Evolutionary conservation across 2,329 filamentous ascomycete genomes (phyloP).

Genomic region (Penicillium sp.): DNA sequence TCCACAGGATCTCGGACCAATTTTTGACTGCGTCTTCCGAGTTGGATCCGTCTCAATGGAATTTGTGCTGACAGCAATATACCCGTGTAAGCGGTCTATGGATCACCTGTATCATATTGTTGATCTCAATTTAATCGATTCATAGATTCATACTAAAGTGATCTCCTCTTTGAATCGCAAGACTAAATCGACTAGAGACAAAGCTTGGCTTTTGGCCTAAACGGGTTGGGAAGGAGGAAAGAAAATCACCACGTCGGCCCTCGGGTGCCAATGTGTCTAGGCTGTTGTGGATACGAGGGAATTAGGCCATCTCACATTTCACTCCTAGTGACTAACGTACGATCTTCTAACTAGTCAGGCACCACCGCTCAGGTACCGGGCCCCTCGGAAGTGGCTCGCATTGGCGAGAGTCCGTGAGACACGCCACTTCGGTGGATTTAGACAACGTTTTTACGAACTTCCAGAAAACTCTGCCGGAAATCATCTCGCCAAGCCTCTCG

Average conservation of each 20-base stretch:
- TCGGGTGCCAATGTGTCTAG: not conserved
- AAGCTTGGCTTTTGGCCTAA: constrained; percentile 1
- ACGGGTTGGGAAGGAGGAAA: constrained; percentile 2
- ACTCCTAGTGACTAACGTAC: too few relatives aligned
- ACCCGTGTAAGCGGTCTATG: not conserved
- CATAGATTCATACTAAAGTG: not conserved
- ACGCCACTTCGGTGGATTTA: constrained; percentile 4
- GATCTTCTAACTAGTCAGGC: too few relatives aligned
- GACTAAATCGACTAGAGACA: not conserved
- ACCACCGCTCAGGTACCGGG: not conserved
- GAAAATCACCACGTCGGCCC: constrained; percentile 4
- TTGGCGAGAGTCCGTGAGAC: not conserved
- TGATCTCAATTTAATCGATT: too few relatives aligned
- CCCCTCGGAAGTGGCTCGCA: not conserved
- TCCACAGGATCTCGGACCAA: not conserved
- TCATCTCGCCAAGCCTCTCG: not conserved
- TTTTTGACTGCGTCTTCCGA: not conserved
- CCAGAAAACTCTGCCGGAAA: constrained; percentile 4
- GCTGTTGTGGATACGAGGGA: constrained; percentile 3
- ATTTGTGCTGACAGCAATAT: constrained; percentile 1
- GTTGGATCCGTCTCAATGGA: not conserved
- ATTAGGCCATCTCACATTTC: not conserved
- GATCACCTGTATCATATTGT: not conserved
- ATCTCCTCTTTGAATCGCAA: not conserved
- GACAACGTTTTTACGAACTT: not conserved